Evolutionary conservation across 2,329 filamentous ascomycete species (phyloP).

Genomic region (Penicillium capsulatum): DNA sequence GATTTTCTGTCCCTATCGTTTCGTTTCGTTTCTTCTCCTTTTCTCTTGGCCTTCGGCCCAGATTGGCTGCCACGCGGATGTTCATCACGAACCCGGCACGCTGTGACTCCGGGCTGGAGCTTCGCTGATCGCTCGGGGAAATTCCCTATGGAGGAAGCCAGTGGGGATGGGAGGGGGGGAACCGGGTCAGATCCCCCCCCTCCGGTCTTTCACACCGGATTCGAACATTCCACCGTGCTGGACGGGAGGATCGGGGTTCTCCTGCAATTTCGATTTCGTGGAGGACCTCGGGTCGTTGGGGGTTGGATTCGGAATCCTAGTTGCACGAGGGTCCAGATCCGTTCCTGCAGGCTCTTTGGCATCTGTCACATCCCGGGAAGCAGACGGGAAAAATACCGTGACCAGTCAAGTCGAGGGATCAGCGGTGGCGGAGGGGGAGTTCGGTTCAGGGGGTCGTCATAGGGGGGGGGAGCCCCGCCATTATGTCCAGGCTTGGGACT

Average conservation of each 20-base stretch:
- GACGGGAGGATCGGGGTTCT: no score
- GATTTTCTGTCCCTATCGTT: background rate
- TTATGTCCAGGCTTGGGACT: no score
- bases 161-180: slow-evolving; percentile 1
- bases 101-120: background rate
- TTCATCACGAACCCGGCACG: slow-evolving; percentile 8
- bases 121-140: slow-evolving; percentile 14
- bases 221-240: no score
- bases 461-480: slow-evolving; percentile 2
- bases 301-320: background rate
- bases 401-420: slow-evolving; percentile 12
- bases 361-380: slow-evolving; percentile 6
- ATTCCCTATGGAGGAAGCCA: slow-evolving; percentile 12
- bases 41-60: background rate
- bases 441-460: slow-evolving; percentile 8
- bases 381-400: slow-evolving; percentile 1
- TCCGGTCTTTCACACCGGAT: no score
- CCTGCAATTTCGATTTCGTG: no score
- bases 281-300: no score
- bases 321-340: background rate
- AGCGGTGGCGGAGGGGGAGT: slow-evolving; percentile 9
- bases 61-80: slow-evolving; percentile 3
- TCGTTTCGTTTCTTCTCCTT: slow-evolving; percentile 1
- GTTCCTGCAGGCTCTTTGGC: slow-evolving; percentile 2
- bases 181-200: slow-evolving; percentile 1